Base-by-base conservation (phyloP, 345 rosid genomes). In the Acer negundo region DNA sequence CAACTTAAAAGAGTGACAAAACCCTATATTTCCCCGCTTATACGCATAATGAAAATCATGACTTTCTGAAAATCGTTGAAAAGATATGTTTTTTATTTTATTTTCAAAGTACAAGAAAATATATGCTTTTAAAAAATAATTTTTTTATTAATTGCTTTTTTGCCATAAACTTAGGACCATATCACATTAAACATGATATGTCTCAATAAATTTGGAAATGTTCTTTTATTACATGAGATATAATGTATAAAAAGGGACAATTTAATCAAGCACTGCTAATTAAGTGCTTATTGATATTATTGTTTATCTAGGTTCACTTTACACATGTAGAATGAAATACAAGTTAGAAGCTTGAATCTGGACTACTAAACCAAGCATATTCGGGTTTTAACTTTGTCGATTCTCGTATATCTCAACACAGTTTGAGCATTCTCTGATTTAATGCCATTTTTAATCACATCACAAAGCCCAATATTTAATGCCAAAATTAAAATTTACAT, bases 291-390 rank as follows among this genome's bases (percentile, higher is more conserved):
- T 49, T 15, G 2, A 26, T 49, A 70, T 51, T 26, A 22, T 49
- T 49, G 62, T 70, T 70, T 70, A 51, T 26, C 20, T 26, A 17
- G 62, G 23, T 5, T 49, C 23, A 69, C 73, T 69, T 69, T 49
- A 49, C 73, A 70, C 44, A 24, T 49, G 62, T 28, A 70, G 58
- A 31, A 31, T 31, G 35, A 26, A 15, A 24, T 2, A 26, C 0
- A 16, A 16, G 38, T 69, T 46, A 7, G 56, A 69, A 19, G 28
- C n/a, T 13, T 68, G 55, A 68, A 68, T 68, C 47, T 69, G 72
- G 38, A 69, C 31, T 23, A 31, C 38, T 47, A 2, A 15, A 13
- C 59, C 22, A 3, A 70, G 62, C 42, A 69, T 69, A 49, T 69
- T 69, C 59, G 51, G 9, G 73, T 24, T 35, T 35, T 35, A 35